Conservation (phyloP, 2,329 filamentous ascomycete species). For the Aspergillus jensenii region DNA sequence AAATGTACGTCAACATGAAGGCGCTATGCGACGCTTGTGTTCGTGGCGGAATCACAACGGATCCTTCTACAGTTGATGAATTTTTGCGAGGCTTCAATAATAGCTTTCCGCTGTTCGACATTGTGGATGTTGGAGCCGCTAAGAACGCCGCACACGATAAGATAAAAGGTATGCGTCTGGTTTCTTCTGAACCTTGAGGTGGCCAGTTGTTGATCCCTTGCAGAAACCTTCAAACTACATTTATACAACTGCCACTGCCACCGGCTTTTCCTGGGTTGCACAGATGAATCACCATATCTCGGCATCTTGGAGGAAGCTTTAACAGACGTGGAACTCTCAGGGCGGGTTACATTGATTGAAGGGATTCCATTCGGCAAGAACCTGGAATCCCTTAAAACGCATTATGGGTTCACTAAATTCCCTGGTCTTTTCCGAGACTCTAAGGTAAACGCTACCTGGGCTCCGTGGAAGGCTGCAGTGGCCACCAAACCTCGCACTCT, state of each 20-base stretch:
- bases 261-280: slow-evolving; percentile 61
- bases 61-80: slow-evolving; percentile 46
- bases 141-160: slow-evolving; percentile 50
- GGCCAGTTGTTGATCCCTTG: slow-evolving; percentile 15
- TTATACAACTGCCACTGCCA: slow-evolving; percentile 60
- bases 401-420: slow-evolving; percentile 53
- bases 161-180: slow-evolving; percentile 41
- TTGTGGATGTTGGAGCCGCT: slow-evolving; percentile 49
- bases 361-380: slow-evolving; percentile 57
- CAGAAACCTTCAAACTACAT: slow-evolving; percentile 56
- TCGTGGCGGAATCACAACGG: slow-evolving; percentile 46
- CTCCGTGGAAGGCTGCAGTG: slow-evolving; percentile 34
- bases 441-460: slow-evolving; percentile 45
- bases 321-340: slow-evolving; percentile 44
- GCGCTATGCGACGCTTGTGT: slow-evolving; percentile 51
- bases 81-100: slow-evolving; percentile 59
- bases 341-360: slow-evolving; percentile 57
- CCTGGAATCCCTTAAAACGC: slow-evolving; percentile 46
- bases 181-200: slow-evolving; percentile 18
- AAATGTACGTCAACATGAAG: slow-evolving; percentile 56
- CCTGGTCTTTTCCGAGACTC: slow-evolving; percentile 54
- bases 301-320: slow-evolving; percentile 52
- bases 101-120: slow-evolving; percentile 51
- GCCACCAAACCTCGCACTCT: slow-evolving; percentile 28
- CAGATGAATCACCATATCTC: slow-evolving; percentile 57